Conservation (phyloP, 140 eudicot species). For the Flaveria floridana region DNA sequence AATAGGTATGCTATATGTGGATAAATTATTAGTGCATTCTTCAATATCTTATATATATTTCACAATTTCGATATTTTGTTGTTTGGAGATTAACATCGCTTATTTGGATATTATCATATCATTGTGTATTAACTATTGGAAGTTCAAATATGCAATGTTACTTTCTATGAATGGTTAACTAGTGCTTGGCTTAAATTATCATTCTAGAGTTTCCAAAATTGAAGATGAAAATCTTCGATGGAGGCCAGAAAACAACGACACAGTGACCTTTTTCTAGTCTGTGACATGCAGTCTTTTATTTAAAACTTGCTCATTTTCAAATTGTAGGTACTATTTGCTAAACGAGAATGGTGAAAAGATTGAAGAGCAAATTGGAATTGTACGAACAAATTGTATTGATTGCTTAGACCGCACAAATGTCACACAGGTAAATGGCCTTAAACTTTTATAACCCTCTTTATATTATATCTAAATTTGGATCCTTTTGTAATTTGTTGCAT, state of each 20-base stretch:
- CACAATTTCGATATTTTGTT: neutral
- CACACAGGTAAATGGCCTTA: slow-evolving; percentile 59
- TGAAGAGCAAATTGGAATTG: slow-evolving; percentile 76
- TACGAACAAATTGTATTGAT: slow-evolving; percentile 89
- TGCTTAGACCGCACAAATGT: slow-evolving; percentile 99
- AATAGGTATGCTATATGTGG: slow-evolving; percentile 51
- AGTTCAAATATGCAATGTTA: slow-evolving; percentile 12
- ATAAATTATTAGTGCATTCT: neutral
- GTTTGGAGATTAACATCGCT: neutral
- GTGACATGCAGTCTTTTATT: neutral
- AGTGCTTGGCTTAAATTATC: neutral
- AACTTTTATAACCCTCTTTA: neutral
- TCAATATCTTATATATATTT: slow-evolving; percentile 5
- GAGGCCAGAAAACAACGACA: neutral
- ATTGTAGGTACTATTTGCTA: slow-evolving; percentile 59
- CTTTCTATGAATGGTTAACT: neutral
- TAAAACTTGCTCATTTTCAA: slow-evolving; percentile 15
- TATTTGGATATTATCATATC: neutral
- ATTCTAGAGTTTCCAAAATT: neutral
- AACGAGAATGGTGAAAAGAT: slow-evolving; percentile 84
- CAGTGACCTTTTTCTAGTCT: neutral
- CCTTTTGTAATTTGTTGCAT: neutral
- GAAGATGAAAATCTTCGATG: slow-evolving; percentile 3
- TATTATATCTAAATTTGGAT: neutral
- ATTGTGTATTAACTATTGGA: slow-evolving; percentile 11